Base-by-base conservation (phyloP, 1,284 basidiomycete genomes). In the Tylopilus microsporus region DNA sequence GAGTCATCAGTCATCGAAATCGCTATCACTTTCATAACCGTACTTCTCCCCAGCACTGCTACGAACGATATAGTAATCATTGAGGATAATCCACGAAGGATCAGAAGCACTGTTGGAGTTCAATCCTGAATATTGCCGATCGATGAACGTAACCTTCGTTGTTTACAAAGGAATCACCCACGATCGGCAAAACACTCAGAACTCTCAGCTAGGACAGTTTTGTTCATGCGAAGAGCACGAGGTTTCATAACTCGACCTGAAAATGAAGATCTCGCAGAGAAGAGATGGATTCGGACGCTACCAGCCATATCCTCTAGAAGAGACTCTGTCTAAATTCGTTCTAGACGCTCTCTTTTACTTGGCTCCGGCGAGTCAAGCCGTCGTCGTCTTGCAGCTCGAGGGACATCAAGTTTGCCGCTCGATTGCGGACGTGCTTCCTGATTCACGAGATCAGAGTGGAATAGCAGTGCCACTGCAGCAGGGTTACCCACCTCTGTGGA, bases 101-200 rank as follows among this genome's bases (percentile, higher is more conserved):
- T 67, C 58, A 6, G 59, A 53, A 9, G 48, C 61, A 54, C 21
- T 56, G 56, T 45, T 37, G 13, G 12, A 59, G 54, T 15, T 70
- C 68, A 71, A 3, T n/a, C n/a, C 36, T 37, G 36, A 10, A 37
- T 6, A 10, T 19, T n/a, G 32, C 3, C 19, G 16, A 7, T 54
- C 25, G 25, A 25, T 25, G 36, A 37, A 37, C 32, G 4, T 21
- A 39, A 37, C 11, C 3, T 18, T 13, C 13, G 0, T 8, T n/a
- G 8, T 30, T 18, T 41, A 12, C 16, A 41, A 41, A 5, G 36
- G 11, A 21, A 49, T 3, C 9, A 54, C 71, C 47, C 13, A 70
- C 70, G 13, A 13, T 62, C 61, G 32, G 55, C 34, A 4, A 70
- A 68, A 39, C 70, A 70, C 16, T 54, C 63, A 1, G 68, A 68